phyloP scores from a whole-genome alignment of 2,329 filamentous ascomycete species.

The Alternaria arbusti region DNA sequence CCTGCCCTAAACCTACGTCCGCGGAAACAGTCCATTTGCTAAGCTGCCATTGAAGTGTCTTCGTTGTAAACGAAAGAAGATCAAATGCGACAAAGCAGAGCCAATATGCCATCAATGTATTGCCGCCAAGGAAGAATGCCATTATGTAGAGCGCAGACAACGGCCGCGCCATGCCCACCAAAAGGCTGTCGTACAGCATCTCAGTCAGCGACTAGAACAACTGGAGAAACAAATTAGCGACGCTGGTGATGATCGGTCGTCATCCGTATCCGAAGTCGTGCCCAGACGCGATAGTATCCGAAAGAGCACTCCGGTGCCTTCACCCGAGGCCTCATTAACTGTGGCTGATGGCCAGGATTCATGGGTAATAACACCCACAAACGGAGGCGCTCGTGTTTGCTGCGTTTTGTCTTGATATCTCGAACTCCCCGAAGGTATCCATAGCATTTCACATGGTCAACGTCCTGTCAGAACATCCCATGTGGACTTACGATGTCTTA shows the following conservation, averaged over 20 bases:
- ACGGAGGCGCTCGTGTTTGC: background rate
- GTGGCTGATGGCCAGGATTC: constrained; percentile 30
- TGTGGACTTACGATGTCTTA: background rate
- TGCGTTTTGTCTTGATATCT: background rate
- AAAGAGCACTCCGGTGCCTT: constrained; percentile 13
- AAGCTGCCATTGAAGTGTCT: constrained; percentile 17
- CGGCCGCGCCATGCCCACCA: constrained; percentile 32
- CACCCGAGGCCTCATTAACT: constrained; percentile 16
- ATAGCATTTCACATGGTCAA: background rate
- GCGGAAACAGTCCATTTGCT: background rate
- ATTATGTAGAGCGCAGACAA: constrained; percentile 37
- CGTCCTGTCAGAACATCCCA: background rate
- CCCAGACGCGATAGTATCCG: background rate
- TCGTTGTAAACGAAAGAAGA: constrained; percentile 33
- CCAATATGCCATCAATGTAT: constrained; percentile 36
- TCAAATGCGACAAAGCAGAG: constrained; percentile 37
- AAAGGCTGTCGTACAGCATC: constrained; percentile 23
- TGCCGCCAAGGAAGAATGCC: constrained; percentile 29
- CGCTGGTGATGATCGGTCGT: constrained; percentile 1
- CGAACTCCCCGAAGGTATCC: background rate
- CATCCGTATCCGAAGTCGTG: background rate
- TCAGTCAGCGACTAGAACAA: constrained; percentile 31
- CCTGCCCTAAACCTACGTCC: background rate
- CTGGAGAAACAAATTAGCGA: constrained; percentile 33
- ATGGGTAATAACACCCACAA: constrained; percentile 12